Evolutionary conservation across 495 filamentous ascomycete genomes (phyloP), one percentile per base, ranked within the genome.

Genomic region (Talaromyces thailandensis): DNA sequence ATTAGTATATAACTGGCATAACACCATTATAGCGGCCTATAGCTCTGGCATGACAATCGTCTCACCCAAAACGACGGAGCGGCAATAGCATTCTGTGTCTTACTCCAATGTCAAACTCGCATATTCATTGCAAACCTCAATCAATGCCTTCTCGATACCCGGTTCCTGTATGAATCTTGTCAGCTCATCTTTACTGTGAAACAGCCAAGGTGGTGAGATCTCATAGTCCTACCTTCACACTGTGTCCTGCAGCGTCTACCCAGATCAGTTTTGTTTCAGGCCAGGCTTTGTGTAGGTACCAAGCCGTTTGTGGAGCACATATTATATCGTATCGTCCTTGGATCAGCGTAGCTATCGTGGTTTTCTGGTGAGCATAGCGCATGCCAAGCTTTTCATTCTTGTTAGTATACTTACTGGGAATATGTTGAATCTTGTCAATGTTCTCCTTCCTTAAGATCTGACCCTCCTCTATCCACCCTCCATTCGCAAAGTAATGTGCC

Each of bases 261-360:
- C n/a, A 21, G 12, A 21, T 7, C 23, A 24, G 3, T 24, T 24
- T 51, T 24, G 45, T 21, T 18, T 51, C 23, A 18, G 45, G 18
- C 62, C 75, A 63, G 6, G 66, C 69, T 37, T 77, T 70, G 55
- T 79, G 76, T 29, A 80, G 53, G 1, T 73, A 68, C 71, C 73
- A 77, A 18, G 75, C 75, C 6, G 70, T 72, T 53, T 70, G 66
- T 2, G 76, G 70, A 4, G 75, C 71, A 57, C 73, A 77, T 11
- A 79, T 65, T 8, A 78, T 56, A 60, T 80, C 78, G 57, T 79
- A 77, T 21, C 76, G 68, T 2, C 76, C 78, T 56, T 80, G 73
- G 16, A 79, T 66, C 40, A 80, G 77, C 35, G 62, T 65, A 9
- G 23, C 64, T 68, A 62, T 16, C 43, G 5, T 6, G 21, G 31